Conservation (phyloP, 331 rosid species). For the Stylosanthes scabra region DNA sequence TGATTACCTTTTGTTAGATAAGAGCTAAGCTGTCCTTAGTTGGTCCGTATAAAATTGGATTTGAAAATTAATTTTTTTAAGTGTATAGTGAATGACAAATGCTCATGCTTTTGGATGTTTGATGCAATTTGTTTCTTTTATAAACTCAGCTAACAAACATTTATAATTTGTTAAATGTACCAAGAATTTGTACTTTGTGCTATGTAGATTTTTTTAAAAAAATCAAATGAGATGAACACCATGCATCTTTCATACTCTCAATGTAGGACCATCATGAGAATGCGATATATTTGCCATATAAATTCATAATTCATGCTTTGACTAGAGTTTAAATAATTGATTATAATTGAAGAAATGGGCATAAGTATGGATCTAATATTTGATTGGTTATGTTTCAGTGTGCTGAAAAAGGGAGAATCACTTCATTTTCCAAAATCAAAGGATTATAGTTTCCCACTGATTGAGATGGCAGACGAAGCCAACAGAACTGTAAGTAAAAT, state of each 20-base stretch:
- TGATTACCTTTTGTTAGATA: background rate
- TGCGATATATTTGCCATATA: conserved; percentile 10
- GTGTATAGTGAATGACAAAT: background rate
- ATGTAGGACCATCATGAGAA: background rate
- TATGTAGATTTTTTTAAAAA: conserved; percentile 6
- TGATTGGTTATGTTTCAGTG: background rate
- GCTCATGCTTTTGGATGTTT: conserved; percentile 20
- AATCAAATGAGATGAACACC: background rate
- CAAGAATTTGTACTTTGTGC: background rate
- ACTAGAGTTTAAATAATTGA: background rate
- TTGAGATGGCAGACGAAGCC: conserved; percentile 79
- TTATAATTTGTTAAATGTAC: background rate
- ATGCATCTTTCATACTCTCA: background rate
- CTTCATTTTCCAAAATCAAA: conserved; percentile 12
- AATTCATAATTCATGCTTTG: background rate
- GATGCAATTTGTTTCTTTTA: background rate
- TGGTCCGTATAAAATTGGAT: background rate
- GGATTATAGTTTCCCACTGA: background rate
- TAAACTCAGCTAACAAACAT: background rate
- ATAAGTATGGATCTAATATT: background rate
- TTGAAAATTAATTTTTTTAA: background rate
- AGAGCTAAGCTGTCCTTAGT: background rate
- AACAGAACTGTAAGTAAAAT: conserved; percentile 59
- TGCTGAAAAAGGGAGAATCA: background rate
- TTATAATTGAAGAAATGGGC: background rate